Conservation (phyloP, 495 filamentous ascomycete species). For the Lasiosphaeriaceae sp. region DNA sequence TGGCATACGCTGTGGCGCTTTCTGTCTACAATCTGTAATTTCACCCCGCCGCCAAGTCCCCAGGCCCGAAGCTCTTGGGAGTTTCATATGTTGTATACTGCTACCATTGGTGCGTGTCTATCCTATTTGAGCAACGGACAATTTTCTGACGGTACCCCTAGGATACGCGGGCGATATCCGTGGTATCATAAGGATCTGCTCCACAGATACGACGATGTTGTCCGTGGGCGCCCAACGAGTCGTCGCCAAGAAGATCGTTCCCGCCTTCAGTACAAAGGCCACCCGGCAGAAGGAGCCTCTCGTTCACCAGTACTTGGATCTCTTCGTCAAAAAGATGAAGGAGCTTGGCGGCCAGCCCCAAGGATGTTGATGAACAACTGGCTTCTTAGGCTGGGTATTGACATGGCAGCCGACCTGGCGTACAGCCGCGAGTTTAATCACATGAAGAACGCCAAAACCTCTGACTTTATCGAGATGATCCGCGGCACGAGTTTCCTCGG, state of each 20-base stretch:
- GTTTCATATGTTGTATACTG: conserved; percentile 19
- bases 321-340: conserved; percentile 20
- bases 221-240: conserved; percentile 32
- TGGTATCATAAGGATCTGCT: conserved; percentile 13
- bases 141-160: conserved; percentile 1
- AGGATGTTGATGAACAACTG: conserved; percentile 17
- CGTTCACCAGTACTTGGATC: conserved; percentile 17
- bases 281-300: conserved; percentile 17
- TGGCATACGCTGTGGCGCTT: neutral
- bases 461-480: conserved; percentile 10
- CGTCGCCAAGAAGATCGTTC: conserved; percentile 16
- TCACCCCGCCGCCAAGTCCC: conserved; percentile 43
- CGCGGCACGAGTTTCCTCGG: conserved; percentile 15
- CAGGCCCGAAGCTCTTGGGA: conserved; percentile 36
- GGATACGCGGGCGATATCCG: conserved; percentile 18
- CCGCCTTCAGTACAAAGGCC: conserved; percentile 17
- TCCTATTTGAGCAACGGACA: neutral
- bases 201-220: conserved; percentile 24
- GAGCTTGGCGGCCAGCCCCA: conserved; percentile 8
- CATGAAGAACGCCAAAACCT: conserved; percentile 14
- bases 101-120: conserved; percentile 19
- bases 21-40: conserved; percentile 39
- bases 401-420: conserved; percentile 20
- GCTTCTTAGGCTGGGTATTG: conserved; percentile 20
- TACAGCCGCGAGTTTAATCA: conserved; percentile 15